Conservation (phyloP, 495 filamentous ascomycete genomes). For the Hyaloscypha bicolor region DNA sequence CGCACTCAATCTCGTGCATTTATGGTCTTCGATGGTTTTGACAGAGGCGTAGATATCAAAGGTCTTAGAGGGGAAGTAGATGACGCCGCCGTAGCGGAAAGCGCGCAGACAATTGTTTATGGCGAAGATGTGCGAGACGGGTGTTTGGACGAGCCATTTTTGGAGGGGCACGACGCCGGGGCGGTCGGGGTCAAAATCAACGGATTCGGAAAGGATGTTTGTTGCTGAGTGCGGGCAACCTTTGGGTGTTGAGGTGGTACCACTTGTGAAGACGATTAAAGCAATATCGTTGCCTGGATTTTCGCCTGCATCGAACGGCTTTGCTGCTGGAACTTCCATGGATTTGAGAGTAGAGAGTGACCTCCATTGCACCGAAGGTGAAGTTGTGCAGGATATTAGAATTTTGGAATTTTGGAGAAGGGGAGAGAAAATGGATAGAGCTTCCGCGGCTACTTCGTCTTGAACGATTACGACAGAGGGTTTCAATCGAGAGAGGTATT, state of each 20-base stretch:
- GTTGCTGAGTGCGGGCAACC: conserved; percentile 4
- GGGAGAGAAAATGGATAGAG: neutral
- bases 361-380: neutral
- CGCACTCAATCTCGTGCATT: neutral
- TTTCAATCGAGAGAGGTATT: neutral
- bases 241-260: conserved; percentile 14
- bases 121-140: conserved; percentile 11
- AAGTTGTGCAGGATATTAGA: neutral
- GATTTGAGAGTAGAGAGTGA: neutral
- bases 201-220: neutral
- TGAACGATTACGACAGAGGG: conserved; percentile 3
- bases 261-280: conserved; percentile 9
- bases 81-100: neutral
- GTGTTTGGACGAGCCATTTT: conserved; percentile 2
- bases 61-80: neutral
- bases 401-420: neutral
- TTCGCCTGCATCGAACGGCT: neutral
- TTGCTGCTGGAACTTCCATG: neutral
- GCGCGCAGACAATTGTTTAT: neutral
- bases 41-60: conserved; percentile 6
- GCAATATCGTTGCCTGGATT: neutral
- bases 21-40: neutral
- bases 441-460: neutral
- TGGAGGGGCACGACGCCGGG: neutral
- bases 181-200: neutral